phyloP scores from a whole-genome alignment of 768 basidiomycete species.

The Tricholomella constricta region DNA sequence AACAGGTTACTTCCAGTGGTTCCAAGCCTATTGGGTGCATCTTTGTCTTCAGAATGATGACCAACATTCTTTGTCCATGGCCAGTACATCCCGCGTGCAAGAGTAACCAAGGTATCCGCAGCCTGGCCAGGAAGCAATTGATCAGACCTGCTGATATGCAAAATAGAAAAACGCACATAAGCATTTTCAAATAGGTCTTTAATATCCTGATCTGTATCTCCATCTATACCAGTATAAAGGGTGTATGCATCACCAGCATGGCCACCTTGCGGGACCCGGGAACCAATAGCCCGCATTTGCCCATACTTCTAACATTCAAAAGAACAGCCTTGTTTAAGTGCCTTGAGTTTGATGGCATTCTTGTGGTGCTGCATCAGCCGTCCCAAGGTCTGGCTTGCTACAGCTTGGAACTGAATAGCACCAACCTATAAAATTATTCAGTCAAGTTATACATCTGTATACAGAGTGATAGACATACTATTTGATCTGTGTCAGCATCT shows the following conservation, averaged over 20 bases:
- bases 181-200: conserved; percentile 2
- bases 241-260: conserved; percentile 5
- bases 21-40: background rate
- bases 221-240: conserved; percentile 1
- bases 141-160: background rate
- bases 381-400: background rate
- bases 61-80: conserved; percentile 2
- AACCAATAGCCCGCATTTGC: conserved; percentile 8
- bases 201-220: conserved; percentile 4
- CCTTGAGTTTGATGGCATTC: background rate
- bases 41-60: background rate
- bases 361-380: conserved; percentile 2
- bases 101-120: conserved; percentile 1
- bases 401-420: conserved; percentile 1
- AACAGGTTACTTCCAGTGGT: conserved; percentile 2
- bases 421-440: background rate
- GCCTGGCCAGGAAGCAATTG: background rate
- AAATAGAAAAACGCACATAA: background rate
- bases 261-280: conserved; percentile 3
- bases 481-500: too few species aligned
- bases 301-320: conserved; percentile 8
- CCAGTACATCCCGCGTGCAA: too few species aligned
- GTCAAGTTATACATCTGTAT: too few species aligned
- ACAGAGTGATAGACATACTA: too few species aligned
- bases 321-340: background rate